Base-by-base conservation (phyloP, 305 asterid genomes). In the Withania somnifera region DNA sequence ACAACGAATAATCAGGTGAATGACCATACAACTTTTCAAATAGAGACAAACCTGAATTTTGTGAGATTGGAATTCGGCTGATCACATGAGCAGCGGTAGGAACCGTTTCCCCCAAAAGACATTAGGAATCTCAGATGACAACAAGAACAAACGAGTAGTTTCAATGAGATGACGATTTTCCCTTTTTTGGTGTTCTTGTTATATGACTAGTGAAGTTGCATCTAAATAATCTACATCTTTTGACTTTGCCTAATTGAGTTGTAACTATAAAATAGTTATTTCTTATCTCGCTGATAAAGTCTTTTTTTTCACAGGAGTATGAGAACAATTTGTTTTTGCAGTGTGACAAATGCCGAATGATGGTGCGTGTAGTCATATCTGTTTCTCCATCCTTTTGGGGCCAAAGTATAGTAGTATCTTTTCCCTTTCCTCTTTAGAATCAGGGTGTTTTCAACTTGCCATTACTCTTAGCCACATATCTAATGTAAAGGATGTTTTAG, bases 261-360 rank as follows among this genome's bases (percentile, higher is more conserved):
- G 79, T 50, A 73, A 24, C 53, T 36, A 40, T 45, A 2, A 26
- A 47, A 28, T 73, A 73, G 38, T 50, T 73, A 15, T 15, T 14
- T 73, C 26, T 17, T 26, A 50, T 47, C 86, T 47, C 82, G 76
- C 89, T 88, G 82, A 87, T 83, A 36, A n/a, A 19, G 66, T 86
- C 22, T 88, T 79, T 75, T 17, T 57, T 89, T n/a, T n/a, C n/a
- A 73, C 94, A 97, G 99, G 99, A 97, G 91, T 97, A 97, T 78
- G 99, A 92, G 97, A 93, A 91, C 81, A 93, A 97, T 88, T 87
- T 95, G 89, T 97, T 97, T 88, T 91, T 97, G 90, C 99, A 97
- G 97, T 97, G 99, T 85, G 99, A 97, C 89, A 97, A 97, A 88
- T 97, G 99, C 93, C 88, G 99, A 87, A 97, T 97, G 91, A 97